Evolutionary conservation across 192 early-diverging fungal species (phyloP).

Genomic region (Coemansia sp.): DNA sequence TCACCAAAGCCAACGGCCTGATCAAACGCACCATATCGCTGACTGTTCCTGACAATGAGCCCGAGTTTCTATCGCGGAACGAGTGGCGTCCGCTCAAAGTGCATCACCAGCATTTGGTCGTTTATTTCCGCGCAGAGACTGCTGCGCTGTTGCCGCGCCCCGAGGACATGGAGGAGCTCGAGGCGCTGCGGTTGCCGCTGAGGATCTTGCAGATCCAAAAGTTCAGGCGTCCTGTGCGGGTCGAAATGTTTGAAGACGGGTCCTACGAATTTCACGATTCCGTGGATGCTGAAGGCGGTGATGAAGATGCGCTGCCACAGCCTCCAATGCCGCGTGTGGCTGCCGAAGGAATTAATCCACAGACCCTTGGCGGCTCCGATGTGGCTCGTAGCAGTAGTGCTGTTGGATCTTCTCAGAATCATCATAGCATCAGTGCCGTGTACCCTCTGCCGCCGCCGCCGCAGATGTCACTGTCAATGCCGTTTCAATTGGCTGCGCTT

Average conservation of each 20-base stretch:
- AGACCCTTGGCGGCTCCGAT: background rate
- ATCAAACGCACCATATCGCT: conserved; percentile 83
- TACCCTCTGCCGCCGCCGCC: background rate
- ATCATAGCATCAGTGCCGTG: background rate
- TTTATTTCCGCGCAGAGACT: conserved; percentile 39
- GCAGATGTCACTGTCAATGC: background rate
- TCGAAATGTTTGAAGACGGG: conserved; percentile 22
- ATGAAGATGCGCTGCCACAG: background rate
- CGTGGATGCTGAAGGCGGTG: conserved; percentile 24
- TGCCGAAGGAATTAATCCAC: background rate
- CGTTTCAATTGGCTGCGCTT: conserved; percentile 1
- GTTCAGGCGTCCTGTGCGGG: conserved; percentile 36
- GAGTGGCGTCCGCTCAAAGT: conserved; percentile 15
- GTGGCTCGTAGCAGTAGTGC: background rate
- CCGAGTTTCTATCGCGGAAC: conserved; percentile 23
- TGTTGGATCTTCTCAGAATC: background rate
- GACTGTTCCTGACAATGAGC: conserved; percentile 54
- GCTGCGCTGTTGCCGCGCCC: conserved; percentile 17
- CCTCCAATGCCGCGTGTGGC: background rate
- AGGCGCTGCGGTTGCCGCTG: conserved; percentile 29
- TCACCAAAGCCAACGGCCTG: conserved; percentile 63
- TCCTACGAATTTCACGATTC: conserved; percentile 32
- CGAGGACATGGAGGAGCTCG: conserved; percentile 48
- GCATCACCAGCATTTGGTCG: conserved; percentile 49
- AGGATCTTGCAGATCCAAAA: conserved; percentile 35